Conservation (phyloP, 2,329 filamentous ascomycete genomes). For the Colletotrichum gigasporum region DNA sequence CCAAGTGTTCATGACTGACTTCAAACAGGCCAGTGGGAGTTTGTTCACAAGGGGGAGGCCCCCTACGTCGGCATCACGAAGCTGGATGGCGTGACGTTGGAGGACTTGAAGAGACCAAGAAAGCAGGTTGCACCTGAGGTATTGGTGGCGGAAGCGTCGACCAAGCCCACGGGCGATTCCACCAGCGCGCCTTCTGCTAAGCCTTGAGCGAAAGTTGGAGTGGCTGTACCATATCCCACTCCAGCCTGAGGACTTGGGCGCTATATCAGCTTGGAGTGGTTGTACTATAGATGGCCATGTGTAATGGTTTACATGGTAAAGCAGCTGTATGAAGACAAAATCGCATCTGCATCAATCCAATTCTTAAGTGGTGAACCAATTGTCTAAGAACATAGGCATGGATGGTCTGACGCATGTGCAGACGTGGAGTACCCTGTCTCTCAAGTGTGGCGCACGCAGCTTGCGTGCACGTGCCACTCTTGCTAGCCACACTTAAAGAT, state of each 20-base stretch:
- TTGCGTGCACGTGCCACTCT: conserved; percentile 30
- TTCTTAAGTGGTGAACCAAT: not conserved
- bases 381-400: not conserved
- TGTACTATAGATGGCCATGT: conserved; percentile 26
- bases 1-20: conserved; percentile 33
- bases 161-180: conserved; percentile 44
- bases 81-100: conserved; percentile 83
- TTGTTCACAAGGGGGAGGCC: conserved; percentile 91
- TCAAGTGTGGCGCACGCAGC: not conserved
- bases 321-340: conserved; percentile 10
- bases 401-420: not conserved
- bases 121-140: conserved; percentile 65
- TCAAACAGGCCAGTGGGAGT: conserved; percentile 80
- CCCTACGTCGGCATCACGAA: conserved; percentile 94
- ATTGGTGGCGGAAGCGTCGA: conserved; percentile 44
- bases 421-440: not conserved
- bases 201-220: not conserved
- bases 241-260: not conserved
- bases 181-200: conserved; percentile 45
- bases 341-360: not conserved
- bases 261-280: conserved; percentile 9
- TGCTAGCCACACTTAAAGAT: conserved; percentile 25
- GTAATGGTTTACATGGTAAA: not conserved
- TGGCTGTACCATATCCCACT: conserved; percentile 17
- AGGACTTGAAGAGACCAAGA: conserved; percentile 84